Percentiles rank a stretch among this genome's conserved stretches.
phyloP scores from a whole-genome alignment of 108 stramenopile genomes.

The Skeletonema grethae region DNA sequence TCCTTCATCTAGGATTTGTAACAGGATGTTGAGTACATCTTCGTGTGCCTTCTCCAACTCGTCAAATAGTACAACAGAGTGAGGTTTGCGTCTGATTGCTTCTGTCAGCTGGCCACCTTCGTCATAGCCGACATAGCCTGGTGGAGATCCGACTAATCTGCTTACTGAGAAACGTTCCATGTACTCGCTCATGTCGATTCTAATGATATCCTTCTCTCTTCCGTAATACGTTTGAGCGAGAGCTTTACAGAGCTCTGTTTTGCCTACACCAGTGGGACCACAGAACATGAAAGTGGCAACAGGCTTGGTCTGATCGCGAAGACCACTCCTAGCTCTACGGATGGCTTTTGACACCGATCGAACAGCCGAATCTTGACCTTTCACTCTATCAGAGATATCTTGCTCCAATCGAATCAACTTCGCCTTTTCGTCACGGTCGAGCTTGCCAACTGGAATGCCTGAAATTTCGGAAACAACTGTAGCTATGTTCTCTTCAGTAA shows the following conservation, averaged over 20 bases:
- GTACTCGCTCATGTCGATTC: conserved; percentile 95
- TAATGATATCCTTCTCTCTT: conserved; percentile 82
- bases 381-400: conserved; percentile 72
- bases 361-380: conserved; percentile 89
- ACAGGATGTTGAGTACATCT: conserved; percentile 91
- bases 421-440: conserved; percentile 77
- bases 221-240: conserved; percentile 87
- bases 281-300: conserved; percentile 87
- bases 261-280: conserved; percentile 88
- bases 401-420: conserved; percentile 80
- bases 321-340: conserved; percentile 81
- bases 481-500: conserved; percentile 68
- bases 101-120: conserved; percentile 97
- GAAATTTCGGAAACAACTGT: conserved; percentile 66
- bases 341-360: conserved; percentile 78
- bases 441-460: conserved; percentile 72
- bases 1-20: conserved; percentile 96
- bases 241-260: conserved; percentile 90
- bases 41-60: conserved; percentile 93
- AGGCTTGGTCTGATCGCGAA: conserved; percentile 74
- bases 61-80: conserved; percentile 78
- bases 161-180: conserved; percentile 93
- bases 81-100: conserved; percentile 82
- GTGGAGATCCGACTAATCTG: conserved; percentile 91
- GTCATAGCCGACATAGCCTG: conserved; percentile 94